These are phyloP conservation scores for Lenwebbia sp. DNA, from an alignment of 345 rosid species.

Conservation along the genomic window DNA sequence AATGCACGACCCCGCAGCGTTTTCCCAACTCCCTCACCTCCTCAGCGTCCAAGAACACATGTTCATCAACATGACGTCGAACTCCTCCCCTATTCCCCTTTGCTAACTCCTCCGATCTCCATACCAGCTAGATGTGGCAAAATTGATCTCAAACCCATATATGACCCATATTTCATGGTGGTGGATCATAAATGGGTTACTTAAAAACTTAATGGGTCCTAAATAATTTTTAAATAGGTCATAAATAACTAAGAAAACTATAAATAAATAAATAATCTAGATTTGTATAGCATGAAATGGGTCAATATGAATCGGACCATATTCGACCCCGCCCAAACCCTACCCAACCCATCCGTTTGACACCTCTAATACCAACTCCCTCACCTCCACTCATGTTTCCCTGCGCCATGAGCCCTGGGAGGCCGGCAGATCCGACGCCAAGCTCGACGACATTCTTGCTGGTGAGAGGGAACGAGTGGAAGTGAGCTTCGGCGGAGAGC, in stretches of 20 bases:
- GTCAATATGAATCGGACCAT: too few species aligned
- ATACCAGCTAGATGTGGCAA: background rate
- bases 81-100: background rate
- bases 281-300: too few species aligned
- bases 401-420: background rate
- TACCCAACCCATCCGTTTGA: too few species aligned
- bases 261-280: too few species aligned
- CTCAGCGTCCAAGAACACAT: accelerated
- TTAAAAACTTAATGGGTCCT: too few species aligned
- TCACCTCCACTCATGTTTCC: background rate
- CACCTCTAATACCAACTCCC: accelerated
- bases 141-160: too few species aligned
- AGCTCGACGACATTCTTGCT: background rate
- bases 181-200: too few species aligned
- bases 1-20: accelerated
- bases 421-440: too few species aligned
- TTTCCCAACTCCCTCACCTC: background rate
- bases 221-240: too few species aligned
- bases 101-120: accelerated
- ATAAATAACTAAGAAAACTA: too few species aligned
- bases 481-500: background rate
- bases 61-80: background rate
- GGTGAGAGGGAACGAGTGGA: background rate
- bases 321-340: too few species aligned
- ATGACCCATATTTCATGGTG: too few species aligned